Evolutionary conservation across 345 rosid species (phyloP).

Genomic region (Clausena lansium): DNA sequence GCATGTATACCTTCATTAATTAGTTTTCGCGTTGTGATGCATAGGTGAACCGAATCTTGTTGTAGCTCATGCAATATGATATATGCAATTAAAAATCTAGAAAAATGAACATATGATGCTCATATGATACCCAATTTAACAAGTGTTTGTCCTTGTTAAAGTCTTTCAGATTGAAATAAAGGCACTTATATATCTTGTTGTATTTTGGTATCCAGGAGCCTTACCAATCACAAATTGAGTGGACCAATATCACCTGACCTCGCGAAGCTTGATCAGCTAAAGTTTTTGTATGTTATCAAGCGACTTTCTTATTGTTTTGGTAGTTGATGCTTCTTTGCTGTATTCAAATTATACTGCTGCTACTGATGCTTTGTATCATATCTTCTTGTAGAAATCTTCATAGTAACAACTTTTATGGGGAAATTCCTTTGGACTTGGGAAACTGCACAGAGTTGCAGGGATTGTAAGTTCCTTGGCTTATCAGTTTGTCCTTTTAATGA

Average conservation of each 20-base stretch:
- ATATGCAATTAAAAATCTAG: not conserved
- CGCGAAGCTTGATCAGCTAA: constrained; percentile 74
- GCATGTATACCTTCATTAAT: not conserved
- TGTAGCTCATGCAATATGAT: not conserved
- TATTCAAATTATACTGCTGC: constrained; percentile 11
- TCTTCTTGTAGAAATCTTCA: constrained; percentile 62
- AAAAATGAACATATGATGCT: not conserved
- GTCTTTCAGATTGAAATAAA: constrained; percentile 3
- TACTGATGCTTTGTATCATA: constrained; percentile 25
- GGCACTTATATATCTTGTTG: not conserved
- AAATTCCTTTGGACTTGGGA: constrained; percentile 82
- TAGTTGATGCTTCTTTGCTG: constrained; percentile 4
- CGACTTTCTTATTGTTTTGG: constrained; percentile 18
- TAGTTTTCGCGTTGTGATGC: not conserved
- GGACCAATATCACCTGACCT: constrained; percentile 85
- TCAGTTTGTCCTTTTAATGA: constrained; percentile 4
- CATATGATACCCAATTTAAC: not conserved
- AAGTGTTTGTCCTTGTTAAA: not conserved
- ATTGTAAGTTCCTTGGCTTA: constrained; percentile 50
- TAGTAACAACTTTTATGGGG: constrained; percentile 75
- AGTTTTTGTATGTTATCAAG: constrained; percentile 56
- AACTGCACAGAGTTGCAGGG: constrained; percentile 80
- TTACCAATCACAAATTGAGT: constrained; percentile 71
- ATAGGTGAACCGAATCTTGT: not conserved
- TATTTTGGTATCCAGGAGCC: constrained; percentile 50